Percentiles rank a stretch among this genome's conserved stretches.
These are phyloP conservation scores for Salicornia ramosissima DNA, from an alignment of 148 eudicot species.

Conservation along the genomic window DNA sequence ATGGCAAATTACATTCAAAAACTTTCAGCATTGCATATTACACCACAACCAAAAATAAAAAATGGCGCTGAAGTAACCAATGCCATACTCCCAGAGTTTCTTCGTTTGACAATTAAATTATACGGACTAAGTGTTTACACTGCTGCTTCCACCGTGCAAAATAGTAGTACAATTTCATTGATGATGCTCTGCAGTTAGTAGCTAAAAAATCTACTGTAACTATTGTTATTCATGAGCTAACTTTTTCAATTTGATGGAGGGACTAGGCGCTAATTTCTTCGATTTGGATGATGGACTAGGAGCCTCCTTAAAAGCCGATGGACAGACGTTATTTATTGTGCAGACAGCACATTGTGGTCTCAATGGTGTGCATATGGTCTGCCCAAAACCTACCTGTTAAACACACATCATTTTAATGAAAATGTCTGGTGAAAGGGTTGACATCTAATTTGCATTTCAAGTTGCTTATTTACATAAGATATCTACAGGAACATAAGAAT, in stretches of 20 bases:
- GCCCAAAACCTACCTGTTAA: constrained; percentile 90
- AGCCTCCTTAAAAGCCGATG: constrained; percentile 79
- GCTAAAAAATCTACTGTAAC: not conserved
- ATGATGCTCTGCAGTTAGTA: not conserved
- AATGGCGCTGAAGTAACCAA: no score
- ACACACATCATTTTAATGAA: not conserved
- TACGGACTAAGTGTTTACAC: not conserved
- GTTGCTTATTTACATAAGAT: no score
- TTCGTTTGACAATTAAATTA: not conserved
- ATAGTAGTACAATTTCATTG: not conserved
- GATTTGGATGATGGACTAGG: constrained; percentile 55
- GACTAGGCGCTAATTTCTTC: constrained; percentile 45
- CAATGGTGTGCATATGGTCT: constrained; percentile 83
- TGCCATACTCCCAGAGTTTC: no score
- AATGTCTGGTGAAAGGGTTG: no score
- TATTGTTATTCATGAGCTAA: constrained; percentile 5
- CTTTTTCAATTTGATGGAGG: constrained; percentile 51
- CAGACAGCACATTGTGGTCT: constrained; percentile 72
- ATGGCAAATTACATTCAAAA: not conserved
- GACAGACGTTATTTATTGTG: constrained; percentile 56
- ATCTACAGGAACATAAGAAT: no score
- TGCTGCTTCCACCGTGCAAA: not conserved
- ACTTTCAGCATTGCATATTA: not conserved
- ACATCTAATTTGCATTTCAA: no score
- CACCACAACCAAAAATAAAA: no score